A percentile compares a stretch with the other conserved stretches of the same genome.
These are phyloP conservation scores for Inga oerstediana DNA, from an alignment of 306 rosid genomes.

Conservation along the genomic window DNA sequence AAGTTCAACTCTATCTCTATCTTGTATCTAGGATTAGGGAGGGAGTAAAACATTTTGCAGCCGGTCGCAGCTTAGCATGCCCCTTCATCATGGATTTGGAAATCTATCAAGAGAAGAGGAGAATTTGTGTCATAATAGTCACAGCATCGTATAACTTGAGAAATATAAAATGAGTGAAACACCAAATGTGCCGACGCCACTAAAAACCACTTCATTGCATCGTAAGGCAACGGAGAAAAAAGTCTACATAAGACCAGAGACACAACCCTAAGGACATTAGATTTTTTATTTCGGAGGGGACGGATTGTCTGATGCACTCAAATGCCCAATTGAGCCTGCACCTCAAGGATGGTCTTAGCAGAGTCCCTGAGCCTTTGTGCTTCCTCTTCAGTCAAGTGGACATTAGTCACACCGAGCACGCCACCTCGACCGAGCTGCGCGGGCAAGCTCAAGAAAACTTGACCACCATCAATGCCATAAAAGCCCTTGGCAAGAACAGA, in stretches of 20 bases:
- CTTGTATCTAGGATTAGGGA: too few relatives aligned
- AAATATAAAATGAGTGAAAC: not conserved
- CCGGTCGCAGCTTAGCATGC: too few relatives aligned
- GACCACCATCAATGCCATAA: conserved; percentile 66
- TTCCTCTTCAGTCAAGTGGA: conserved; percentile 73
- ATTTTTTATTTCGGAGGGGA: too few relatives aligned
- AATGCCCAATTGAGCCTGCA: conserved; percentile 65
- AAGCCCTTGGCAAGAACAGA: conserved; percentile 79
- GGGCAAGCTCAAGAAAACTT: conserved; percentile 84
- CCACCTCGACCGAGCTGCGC: conserved; percentile 84
- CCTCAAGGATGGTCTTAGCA: conserved; percentile 61
- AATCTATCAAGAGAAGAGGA: too few relatives aligned
- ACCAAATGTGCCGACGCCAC: not conserved
- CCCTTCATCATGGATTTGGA: too few relatives aligned
- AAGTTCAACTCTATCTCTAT: too few relatives aligned
- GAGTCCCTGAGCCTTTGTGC: conserved; percentile 59
- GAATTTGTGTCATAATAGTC: too few relatives aligned
- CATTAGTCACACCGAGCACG: conserved; percentile 72
- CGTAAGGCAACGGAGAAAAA: not conserved
- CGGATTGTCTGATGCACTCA: not conserved
- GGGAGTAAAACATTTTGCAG: too few relatives aligned
- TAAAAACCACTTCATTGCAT: not conserved
- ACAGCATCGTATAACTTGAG: too few relatives aligned
- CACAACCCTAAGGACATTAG: too few relatives aligned
- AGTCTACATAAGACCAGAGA: too few relatives aligned